Conservation (phyloP, 129 eudicot genomes). For the Arctium minus region DNA sequence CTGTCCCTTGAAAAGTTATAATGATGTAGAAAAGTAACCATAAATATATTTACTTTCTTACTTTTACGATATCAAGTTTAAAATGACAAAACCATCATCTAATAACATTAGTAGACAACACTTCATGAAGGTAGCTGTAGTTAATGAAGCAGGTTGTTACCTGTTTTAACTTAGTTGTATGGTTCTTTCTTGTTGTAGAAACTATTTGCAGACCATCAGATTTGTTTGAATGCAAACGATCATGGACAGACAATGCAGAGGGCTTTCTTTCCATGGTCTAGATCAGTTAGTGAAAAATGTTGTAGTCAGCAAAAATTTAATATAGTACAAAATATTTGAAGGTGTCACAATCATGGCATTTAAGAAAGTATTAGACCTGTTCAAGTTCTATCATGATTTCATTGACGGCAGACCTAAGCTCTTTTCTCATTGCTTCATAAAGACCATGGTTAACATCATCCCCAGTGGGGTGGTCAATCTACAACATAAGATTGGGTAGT, state of each 20-base stretch:
- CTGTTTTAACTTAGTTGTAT: conserved; percentile 57
- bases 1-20: neutral
- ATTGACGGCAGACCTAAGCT: conserved; percentile 70
- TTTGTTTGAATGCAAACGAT: conserved; percentile 39
- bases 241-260: conserved; percentile 27
- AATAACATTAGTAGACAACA: neutral
- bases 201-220: conserved; percentile 34
- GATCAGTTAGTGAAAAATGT: conserved; percentile 4
- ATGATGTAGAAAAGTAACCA: neutral
- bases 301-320: neutral
- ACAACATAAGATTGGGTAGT: conserved; percentile 18
- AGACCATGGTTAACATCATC: conserved; percentile 44
- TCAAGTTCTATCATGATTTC: conserved; percentile 76
- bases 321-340: neutral
- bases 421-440: conserved; percentile 66
- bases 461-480: conserved; percentile 57
- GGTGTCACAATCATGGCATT: neutral
- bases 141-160: conserved; percentile 31
- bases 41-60: neutral
- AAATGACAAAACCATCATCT: neutral
- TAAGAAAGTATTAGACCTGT: conserved; percentile 37
- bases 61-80: neutral
- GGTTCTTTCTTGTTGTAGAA: conserved; percentile 41
- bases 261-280: conserved; percentile 58
- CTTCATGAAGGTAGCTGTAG: neutral